A percentile compares a stretch with the other conserved stretches of the same genome.
These are phyloP conservation scores for Mycena epipterygia DNA, from an alignment of 768 basidiomycete genomes.

Conservation along the genomic window DNA sequence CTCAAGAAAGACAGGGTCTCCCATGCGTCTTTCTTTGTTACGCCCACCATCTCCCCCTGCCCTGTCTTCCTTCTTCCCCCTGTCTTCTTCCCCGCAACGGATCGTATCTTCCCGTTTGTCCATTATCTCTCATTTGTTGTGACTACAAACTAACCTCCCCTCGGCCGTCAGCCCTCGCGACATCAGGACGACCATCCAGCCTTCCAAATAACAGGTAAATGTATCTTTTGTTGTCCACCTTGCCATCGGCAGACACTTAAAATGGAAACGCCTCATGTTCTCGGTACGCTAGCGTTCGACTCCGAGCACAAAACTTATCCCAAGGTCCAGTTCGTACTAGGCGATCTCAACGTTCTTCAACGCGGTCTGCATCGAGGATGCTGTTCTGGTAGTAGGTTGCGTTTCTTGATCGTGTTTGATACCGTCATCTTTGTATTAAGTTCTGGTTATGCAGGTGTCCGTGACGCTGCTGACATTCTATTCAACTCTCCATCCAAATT, in stretches of 20 bases:
- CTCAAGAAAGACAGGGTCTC: neutral
- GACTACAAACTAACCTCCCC: slow-evolving; percentile 11
- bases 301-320: neutral
- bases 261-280: neutral
- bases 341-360: neutral
- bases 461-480: too few species aligned
- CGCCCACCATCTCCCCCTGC: neutral
- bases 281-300: neutral
- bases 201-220: slow-evolving; percentile 1
- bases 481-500: too few species aligned
- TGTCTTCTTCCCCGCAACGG: neutral
- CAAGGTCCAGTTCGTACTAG: slow-evolving; percentile 1
- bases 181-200: too few species aligned
- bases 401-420: neutral
- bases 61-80: too few species aligned
- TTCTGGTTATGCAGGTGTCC: too few species aligned
- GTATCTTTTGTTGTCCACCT: slow-evolving; percentile 7
- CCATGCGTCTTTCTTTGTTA: neutral
- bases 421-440: too few species aligned
- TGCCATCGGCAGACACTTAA: neutral
- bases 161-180: too few species aligned
- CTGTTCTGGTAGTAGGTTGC: slow-evolving; percentile 2
- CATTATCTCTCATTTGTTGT: slow-evolving; percentile 2
- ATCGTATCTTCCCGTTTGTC: neutral
- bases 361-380: neutral